phyloP scores from a whole-genome alignment of 2,329 filamentous ascomycete genomes.

The Alternaria arbusti region DNA sequence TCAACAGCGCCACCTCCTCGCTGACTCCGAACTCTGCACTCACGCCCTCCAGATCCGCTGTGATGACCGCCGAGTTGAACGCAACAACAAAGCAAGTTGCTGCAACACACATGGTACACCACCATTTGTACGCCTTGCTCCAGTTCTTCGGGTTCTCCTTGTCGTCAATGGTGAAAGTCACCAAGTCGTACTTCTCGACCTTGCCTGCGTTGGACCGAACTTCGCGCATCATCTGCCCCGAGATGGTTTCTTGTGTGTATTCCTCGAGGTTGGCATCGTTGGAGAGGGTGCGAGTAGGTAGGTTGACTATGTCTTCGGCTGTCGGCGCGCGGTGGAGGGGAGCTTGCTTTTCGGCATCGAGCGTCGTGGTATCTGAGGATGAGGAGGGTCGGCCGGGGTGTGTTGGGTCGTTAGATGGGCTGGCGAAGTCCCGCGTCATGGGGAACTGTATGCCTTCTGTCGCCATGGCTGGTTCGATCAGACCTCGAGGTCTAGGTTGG shows the following conservation, averaged over 20 bases:
- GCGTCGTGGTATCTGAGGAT: constrained; percentile 13
- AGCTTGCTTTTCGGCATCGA: constrained; percentile 13
- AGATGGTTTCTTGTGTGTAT: constrained; percentile 67
- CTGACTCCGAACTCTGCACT: constrained; percentile 69
- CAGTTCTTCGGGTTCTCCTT: constrained; percentile 86
- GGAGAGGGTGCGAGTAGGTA: constrained; percentile 70
- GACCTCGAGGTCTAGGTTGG: background rate
- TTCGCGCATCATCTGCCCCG: constrained; percentile 66
- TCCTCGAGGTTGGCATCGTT: constrained; percentile 64
- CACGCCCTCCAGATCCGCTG: constrained; percentile 73
- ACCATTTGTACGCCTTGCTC: constrained; percentile 78
- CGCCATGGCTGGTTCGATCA: constrained; percentile 12
- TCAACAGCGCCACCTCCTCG: constrained; percentile 73
- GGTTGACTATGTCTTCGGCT: constrained; percentile 58
- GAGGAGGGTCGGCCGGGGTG: constrained; percentile 18
- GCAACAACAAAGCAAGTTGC: constrained; percentile 56
- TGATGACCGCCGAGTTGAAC: constrained; percentile 73
- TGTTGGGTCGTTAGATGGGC: background rate
- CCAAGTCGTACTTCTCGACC: constrained; percentile 63
- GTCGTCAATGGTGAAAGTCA: constrained; percentile 75
- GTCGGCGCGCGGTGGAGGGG: constrained; percentile 30
- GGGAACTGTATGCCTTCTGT: constrained; percentile 20
- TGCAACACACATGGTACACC: constrained; percentile 82
- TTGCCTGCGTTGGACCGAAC: constrained; percentile 62
- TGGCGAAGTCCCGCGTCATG: constrained; percentile 20